Evolutionary conservation across 2,329 filamentous ascomycete species (phyloP), one percentile per base, ranked within the genome.

Genomic region (Monosporascus sp.): DNA sequence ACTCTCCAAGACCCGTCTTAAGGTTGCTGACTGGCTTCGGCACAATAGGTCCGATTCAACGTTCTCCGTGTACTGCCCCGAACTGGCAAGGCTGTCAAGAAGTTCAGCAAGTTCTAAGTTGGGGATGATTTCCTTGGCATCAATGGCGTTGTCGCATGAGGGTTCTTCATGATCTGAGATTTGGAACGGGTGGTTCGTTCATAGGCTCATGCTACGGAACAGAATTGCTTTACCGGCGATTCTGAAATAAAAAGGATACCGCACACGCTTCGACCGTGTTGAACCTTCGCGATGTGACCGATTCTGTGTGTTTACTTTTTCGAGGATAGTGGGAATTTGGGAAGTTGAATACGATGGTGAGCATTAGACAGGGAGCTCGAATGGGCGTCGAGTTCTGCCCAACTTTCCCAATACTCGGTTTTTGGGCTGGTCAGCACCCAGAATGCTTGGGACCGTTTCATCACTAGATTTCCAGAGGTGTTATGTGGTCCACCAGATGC

Each of bases 11-110:
- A 34, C 5, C 31, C 31, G 31, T 2, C 19, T 43, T 7, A 20
- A 3, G 9, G 7, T 43, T 50, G 22, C 59, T 61, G 37, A 62
- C 24, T 40, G 48, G 6, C 20, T 31, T 41, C 2, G 31, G 43
- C 41, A 9, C 17, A 19, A 55, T 48, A 96, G 91, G 89, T 96
- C 74, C 94, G 94, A 76, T 99, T 99, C 90, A 99, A 99, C 84
- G 92, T 97, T 75, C 90, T 99, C 75, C 92, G 94, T 73, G 94
- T 99, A 71, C 89, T 97, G 72, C 93, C 93, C 80, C 87, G 92
- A 82, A 96, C 91, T 71, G 91, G 92, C 81, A 97, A 97, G 88
- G 80, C 85, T 70, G 91, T 97, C 78, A 99, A 99, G 91, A 79
- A 86, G 77, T 99, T 99, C 87, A 83, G 78, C 84, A 99, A 99